phyloP scores from a whole-genome alignment of 2,329 filamentous ascomycete genomes.

The Knufia fluminis region DNA sequence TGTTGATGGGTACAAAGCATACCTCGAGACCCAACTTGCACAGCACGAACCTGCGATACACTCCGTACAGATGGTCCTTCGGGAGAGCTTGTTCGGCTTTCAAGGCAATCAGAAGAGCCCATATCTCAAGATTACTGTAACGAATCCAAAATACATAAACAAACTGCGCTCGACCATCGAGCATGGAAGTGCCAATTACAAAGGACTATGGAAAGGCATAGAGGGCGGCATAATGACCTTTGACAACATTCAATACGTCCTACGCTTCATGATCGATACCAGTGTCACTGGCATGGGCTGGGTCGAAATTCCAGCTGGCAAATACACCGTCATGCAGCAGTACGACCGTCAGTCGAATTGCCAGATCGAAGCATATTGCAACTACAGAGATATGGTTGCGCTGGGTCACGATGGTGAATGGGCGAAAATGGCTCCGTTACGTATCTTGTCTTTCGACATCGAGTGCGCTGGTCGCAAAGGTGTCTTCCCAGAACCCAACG shows the following conservation, averaged over 20 bases:
- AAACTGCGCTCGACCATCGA: constrained; percentile 69
- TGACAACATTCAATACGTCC: constrained; percentile 88
- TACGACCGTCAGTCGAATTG: constrained; percentile 75
- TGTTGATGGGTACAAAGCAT: constrained; percentile 67
- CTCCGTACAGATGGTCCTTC: constrained; percentile 69
- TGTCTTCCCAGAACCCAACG: constrained; percentile 85
- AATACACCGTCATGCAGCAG: constrained; percentile 61
- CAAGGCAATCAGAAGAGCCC: constrained; percentile 87
- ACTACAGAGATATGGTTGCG: constrained; percentile 73
- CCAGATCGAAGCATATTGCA: constrained; percentile 84
- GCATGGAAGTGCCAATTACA: constrained; percentile 72
- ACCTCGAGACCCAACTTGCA: constrained; percentile 69
- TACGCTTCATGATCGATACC: constrained; percentile 97
- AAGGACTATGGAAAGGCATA: constrained; percentile 69
- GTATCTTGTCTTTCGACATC: constrained; percentile 94
- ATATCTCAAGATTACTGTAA: constrained; percentile 88
- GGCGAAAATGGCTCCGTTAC: constrained; percentile 93
- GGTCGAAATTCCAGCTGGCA: constrained; percentile 72
- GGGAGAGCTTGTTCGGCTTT: constrained; percentile 88
- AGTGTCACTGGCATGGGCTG: constrained; percentile 94
- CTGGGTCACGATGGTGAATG: constrained; percentile 87
- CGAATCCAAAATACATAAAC: constrained; percentile 74
- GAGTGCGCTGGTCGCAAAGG: constrained; percentile 97
- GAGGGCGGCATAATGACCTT: constrained; percentile 75
- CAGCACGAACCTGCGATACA: constrained; percentile 65